These are phyloP conservation scores for Aspergillus arachidicola DNA, from an alignment of 2,329 filamentous ascomycete genomes.

Conservation along the genomic window DNA sequence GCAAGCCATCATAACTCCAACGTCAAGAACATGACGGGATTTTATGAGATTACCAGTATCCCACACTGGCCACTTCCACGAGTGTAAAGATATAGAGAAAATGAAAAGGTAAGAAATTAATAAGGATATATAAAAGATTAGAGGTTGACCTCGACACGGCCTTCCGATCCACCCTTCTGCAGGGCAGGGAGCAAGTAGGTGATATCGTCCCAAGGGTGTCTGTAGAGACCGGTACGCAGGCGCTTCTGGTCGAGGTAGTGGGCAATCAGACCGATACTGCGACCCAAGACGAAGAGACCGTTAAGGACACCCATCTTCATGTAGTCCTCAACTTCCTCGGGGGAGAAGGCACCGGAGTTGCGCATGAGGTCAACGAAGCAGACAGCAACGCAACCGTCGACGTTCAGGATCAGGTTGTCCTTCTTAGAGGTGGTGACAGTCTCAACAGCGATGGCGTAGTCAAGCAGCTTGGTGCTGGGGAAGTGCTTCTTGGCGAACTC, in stretches of 20 bases:
- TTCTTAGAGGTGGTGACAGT: conserved; percentile 99
- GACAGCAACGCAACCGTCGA: conserved; percentile 96
- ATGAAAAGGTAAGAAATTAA: conserved; percentile 25
- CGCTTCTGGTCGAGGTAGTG: conserved; percentile 99
- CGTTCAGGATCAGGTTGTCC: conserved; percentile 99
- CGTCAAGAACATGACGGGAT: conserved; percentile 35
- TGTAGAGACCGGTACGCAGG: conserved; percentile 96
- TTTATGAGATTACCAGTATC: conserved; percentile 26
- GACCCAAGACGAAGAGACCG: conserved; percentile 96
- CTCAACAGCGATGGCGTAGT: conserved; percentile 98
- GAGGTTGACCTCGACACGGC: conserved; percentile 86
- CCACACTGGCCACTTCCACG: conserved; percentile 18
- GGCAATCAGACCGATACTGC: conserved; percentile 97
- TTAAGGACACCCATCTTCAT: conserved; percentile 98
- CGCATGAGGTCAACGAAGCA: conserved; percentile 98
- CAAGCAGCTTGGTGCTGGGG: conserved; percentile 95
- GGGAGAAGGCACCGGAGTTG: conserved; percentile 95
- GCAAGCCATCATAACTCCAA: conserved; percentile 41
- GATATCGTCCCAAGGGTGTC: conserved; percentile 98
- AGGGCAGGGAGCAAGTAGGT: conserved; percentile 89
- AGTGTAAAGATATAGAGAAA: conserved; percentile 14
- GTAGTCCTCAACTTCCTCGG: conserved; percentile 98
- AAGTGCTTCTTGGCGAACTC: conserved; percentile 98
- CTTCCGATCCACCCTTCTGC: conserved; percentile 72
- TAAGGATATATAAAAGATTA: conserved; percentile 43